Evolutionary conservation across 2,329 filamentous ascomycete genomes (phyloP), one percentile per base, ranked within the genome.

Genomic region (Neobulgaria alba): DNA sequence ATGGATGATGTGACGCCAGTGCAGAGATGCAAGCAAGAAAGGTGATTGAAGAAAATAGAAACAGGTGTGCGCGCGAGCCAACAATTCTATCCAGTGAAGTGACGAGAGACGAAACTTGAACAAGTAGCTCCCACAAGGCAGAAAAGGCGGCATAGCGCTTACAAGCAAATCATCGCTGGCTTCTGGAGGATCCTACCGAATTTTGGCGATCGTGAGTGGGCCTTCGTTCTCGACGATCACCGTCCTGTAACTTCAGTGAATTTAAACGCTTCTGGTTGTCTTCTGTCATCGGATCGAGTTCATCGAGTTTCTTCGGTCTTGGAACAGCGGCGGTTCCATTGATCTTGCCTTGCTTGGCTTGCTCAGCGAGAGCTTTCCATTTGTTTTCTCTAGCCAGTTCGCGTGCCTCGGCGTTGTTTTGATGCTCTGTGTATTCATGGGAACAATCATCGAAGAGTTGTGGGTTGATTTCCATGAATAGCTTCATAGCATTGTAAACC

Each of bases 391-490:
- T 79, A 48, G 79, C 72, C 50, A 82, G 79, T 63, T 95, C 83
- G 41, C 89, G 79, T 45, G 86, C 77, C n/a, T 85, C 80, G 3
- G 89, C 87, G 49, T 78, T 92, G 64, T 94, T 94, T 65, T 96
- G 90, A 57, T 92, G 83, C 63, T 96, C 90, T 4, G 89, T 93
- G 65, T 98, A 98, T 50, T 96, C 89, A 59, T 95, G 90, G 26
- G 92, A 95, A 66, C 92, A 98, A 60, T 98, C 92, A 55, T 98
- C 92, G 57, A 98, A 98, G 16, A 98, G 76, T 62, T 95, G 89
- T 8, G 92, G 92, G 62, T 96, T 96, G 58, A 98, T 95, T 63
- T 98, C 92, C 92, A 98, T 98, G 65, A 98, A 98, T 29, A 98
- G 76, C 63, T 98, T 98, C 92, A 98, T 96, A 42, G 92, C 92